Conservation (phyloP, 164 flowering plant genomes). For the Sedum album region DNA sequence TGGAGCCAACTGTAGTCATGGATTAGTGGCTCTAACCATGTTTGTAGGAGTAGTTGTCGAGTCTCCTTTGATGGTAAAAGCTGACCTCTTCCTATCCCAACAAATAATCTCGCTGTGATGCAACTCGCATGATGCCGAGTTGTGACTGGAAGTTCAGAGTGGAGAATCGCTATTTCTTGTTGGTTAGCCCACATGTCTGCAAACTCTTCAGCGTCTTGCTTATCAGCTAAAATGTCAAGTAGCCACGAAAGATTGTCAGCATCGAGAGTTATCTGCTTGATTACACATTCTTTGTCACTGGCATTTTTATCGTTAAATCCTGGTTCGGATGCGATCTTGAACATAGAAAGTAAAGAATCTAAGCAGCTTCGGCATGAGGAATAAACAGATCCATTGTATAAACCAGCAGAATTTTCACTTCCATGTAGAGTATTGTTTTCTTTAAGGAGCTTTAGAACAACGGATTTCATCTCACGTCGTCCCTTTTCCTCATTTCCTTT, state of each 20-base stretch:
- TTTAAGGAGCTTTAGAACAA: slow-evolving; percentile 71
- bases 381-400: slow-evolving; percentile 48
- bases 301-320: slow-evolving; percentile 29
- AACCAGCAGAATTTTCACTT: slow-evolving; percentile 31
- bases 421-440: slow-evolving; percentile 42
- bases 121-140: slow-evolving; percentile 76
- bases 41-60: slow-evolving; percentile 50
- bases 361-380: slow-evolving; percentile 53
- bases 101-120: slow-evolving; percentile 74
- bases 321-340: slow-evolving; percentile 57
- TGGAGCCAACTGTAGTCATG: slow-evolving; percentile 87
- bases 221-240: slow-evolving; percentile 69
- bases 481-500: slow-evolving; percentile 83
- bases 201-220: slow-evolving; percentile 75
- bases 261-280: slow-evolving; percentile 51
- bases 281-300: slow-evolving; percentile 38
- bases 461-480: slow-evolving; percentile 86
- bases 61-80: slow-evolving; percentile 75
- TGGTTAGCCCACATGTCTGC: slow-evolving; percentile 70
- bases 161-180: slow-evolving; percentile 59
- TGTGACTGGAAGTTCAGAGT: slow-evolving; percentile 48
- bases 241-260: slow-evolving; percentile 91
- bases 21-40: slow-evolving; percentile 92
- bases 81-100: slow-evolving; percentile 90
- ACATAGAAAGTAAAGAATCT: slow-evolving; percentile 35